A percentile compares a stretch with the other conserved stretches of the same genome.
These are phyloP conservation scores for Mortierella sp. DNA, from an alignment of 371 early-diverging fungal species.

Conservation along the genomic window DNA sequence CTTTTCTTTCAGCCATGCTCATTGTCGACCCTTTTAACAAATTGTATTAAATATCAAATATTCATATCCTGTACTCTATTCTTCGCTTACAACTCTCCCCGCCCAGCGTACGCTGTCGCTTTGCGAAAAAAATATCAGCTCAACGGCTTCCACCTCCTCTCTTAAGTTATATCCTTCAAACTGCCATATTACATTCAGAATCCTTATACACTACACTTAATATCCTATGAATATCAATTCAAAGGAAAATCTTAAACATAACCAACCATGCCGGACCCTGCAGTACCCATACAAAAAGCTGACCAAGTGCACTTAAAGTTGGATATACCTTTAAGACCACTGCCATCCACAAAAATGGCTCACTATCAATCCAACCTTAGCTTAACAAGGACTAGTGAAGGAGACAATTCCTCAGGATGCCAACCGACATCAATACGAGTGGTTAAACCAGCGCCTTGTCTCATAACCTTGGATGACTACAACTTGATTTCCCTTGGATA, in stretches of 20 bases:
- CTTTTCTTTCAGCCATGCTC: neutral
- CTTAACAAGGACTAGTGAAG: neutral
- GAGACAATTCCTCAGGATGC: neutral
- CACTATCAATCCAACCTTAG: conserved; percentile 11
- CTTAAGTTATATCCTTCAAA: too few relatives aligned
- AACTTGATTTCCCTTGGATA: conserved; percentile 51
- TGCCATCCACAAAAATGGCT: conserved; percentile 6
- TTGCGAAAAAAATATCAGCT: too few relatives aligned
- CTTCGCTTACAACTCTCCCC: neutral
- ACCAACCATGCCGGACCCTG: neutral
- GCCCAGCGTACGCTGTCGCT: too few relatives aligned
- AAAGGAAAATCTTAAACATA: neutral
- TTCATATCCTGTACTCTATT: too few relatives aligned
- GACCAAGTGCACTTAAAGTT: neutral
- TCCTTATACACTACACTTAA: too few relatives aligned
- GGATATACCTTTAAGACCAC: conserved; percentile 1
- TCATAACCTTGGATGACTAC: conserved; percentile 39
- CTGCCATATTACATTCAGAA: too few relatives aligned
- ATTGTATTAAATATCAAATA: too few relatives aligned
- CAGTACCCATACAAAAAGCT: neutral
- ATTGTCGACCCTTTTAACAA: too few relatives aligned
- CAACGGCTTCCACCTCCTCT: neutral
- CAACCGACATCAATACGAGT: conserved; percentile 4
- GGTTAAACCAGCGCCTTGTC: conserved; percentile 12
- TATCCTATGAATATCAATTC: neutral